A percentile compares a stretch with the other conserved stretches of the same genome.
Conservation (phyloP, 2,329 filamentous ascomycete genomes). For the Colletotrichum musicola region DNA sequence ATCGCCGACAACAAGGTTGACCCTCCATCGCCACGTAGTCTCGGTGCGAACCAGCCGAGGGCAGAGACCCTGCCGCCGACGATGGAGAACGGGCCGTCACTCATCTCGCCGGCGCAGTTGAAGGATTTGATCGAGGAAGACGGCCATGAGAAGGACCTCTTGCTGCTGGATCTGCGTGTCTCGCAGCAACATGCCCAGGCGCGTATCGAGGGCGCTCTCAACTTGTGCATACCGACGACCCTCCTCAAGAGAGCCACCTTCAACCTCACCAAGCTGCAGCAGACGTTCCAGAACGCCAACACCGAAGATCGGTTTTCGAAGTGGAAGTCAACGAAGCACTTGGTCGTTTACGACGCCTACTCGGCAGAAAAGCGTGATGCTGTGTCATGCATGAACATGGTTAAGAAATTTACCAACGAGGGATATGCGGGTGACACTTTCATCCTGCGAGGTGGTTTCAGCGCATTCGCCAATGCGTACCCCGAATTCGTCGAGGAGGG, state of each 20-base stretch:
- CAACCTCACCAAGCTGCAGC: slow-evolving; percentile 86
- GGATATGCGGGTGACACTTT: slow-evolving; percentile 81
- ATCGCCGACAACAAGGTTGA: slow-evolving; percentile 62
- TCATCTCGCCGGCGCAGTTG: slow-evolving; percentile 68
- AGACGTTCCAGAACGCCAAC: slow-evolving; percentile 81
- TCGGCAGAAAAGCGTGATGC: slow-evolving; percentile 87
- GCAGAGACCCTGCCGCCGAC: slow-evolving; percentile 67
- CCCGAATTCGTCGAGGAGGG: slow-evolving; percentile 72
- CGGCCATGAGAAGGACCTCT: slow-evolving; percentile 56
- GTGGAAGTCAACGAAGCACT: slow-evolving; percentile 80
- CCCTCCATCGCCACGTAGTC: slow-evolving; percentile 49
- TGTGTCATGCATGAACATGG: slow-evolving; percentile 82
- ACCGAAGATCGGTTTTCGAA: slow-evolving; percentile 80
- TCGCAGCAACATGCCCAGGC: slow-evolving; percentile 84
- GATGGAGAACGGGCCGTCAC: slow-evolving; percentile 59
- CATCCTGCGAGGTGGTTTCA: slow-evolving; percentile 86
- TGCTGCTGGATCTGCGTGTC: slow-evolving; percentile 89
- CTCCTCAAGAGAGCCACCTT: slow-evolving; percentile 92
- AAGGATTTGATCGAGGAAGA: slow-evolving; percentile 65
- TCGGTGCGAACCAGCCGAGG: slow-evolving; percentile 43
- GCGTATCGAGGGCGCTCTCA: slow-evolving; percentile 84
- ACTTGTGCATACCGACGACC: slow-evolving; percentile 95
- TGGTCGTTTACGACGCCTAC: slow-evolving; percentile 88
- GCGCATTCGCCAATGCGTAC: slow-evolving; percentile 76
- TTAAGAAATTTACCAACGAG: slow-evolving; percentile 92